phyloP scores from a whole-genome alignment of 2,329 filamentous ascomycete species.

The Colletotrichum tropicale region DNA sequence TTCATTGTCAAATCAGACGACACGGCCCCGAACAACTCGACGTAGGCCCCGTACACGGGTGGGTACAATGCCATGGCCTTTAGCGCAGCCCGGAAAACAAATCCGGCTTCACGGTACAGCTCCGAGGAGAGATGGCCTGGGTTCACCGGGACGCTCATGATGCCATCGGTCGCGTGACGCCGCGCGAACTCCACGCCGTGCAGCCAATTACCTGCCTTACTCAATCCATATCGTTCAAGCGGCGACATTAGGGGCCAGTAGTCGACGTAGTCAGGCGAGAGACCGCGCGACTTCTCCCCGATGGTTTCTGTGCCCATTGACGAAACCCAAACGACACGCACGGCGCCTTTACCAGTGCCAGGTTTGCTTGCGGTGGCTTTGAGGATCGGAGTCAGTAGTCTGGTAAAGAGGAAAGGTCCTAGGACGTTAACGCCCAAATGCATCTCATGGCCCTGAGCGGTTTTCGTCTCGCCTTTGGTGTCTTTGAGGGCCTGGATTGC shows the following conservation, averaged over 20 bases:
- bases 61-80: conserved; percentile 20
- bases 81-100: conserved; percentile 27
- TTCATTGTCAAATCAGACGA: conserved; percentile 45
- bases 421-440: conserved; percentile 27
- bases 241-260: conserved; percentile 24
- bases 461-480: conserved; percentile 19
- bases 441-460: conserved; percentile 27
- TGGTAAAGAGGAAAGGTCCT: conserved; percentile 26
- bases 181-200: conserved; percentile 32
- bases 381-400: conserved; percentile 25
- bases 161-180: conserved; percentile 22
- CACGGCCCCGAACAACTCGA: conserved; percentile 49
- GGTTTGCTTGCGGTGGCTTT: background rate
- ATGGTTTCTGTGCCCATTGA: conserved; percentile 27
- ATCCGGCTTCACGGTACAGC: background rate
- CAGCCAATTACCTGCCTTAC: conserved; percentile 32
- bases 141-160: conserved; percentile 33
- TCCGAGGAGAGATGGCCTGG: conserved; percentile 39
- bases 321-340: conserved; percentile 24
- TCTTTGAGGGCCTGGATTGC: conserved; percentile 33
- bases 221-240: conserved; percentile 29
- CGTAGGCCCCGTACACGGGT: conserved; percentile 47
- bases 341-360: conserved; percentile 26
- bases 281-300: conserved; percentile 25
- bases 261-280: conserved; percentile 27